Evolutionary conservation across 2,329 filamentous ascomycete species (phyloP).

Genomic region (Botrytis galanthina): DNA sequence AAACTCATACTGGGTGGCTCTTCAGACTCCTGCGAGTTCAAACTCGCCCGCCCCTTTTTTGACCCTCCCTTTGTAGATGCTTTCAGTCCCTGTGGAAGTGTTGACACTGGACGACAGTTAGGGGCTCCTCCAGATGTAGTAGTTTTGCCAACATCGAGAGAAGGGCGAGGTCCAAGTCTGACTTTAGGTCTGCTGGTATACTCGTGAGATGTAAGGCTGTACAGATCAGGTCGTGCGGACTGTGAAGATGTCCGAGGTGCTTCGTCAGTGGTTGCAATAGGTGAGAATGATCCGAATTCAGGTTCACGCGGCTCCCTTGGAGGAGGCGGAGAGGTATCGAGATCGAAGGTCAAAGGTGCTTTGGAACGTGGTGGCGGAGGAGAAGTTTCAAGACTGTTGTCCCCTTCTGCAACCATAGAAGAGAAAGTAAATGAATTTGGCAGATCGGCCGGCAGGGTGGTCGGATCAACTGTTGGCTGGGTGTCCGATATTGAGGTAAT

Average conservation of each 20-base stretch:
- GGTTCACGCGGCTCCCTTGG: constrained; percentile 25
- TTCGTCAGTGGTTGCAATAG: constrained; percentile 29
- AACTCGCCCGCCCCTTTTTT: constrained; percentile 48
- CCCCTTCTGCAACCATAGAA: constrained; percentile 24
- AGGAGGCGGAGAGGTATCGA: constrained; percentile 21
- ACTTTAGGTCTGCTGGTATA: constrained; percentile 70
- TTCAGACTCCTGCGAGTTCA: constrained; percentile 41
- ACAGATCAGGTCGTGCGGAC: constrained; percentile 51
- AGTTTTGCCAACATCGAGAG: constrained; percentile 62
- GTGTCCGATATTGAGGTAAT: constrained; percentile 24
- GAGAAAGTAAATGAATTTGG: constrained; percentile 25
- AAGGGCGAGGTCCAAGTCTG: constrained; percentile 84
- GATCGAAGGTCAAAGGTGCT: constrained; percentile 16
- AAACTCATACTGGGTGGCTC: constrained; percentile 35
- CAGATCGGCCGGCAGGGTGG: constrained; percentile 23
- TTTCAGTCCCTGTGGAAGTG: constrained; percentile 78
- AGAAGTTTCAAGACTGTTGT: constrained; percentile 30
- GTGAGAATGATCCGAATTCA: constrained; percentile 27
- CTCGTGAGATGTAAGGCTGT: constrained; percentile 49
- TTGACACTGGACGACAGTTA: constrained; percentile 69
- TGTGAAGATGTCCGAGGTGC: constrained; percentile 45
- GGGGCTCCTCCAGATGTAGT: constrained; percentile 57
- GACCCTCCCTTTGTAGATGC: constrained; percentile 55
- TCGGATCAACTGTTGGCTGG: constrained; percentile 21
- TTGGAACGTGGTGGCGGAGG: constrained; percentile 29